A percentile compares a stretch with the other conserved stretches of the same genome.
These are phyloP conservation scores for Fusarium miscanthi DNA, from an alignment of 2,329 filamentous ascomycete species.

Conservation along the genomic window DNA sequence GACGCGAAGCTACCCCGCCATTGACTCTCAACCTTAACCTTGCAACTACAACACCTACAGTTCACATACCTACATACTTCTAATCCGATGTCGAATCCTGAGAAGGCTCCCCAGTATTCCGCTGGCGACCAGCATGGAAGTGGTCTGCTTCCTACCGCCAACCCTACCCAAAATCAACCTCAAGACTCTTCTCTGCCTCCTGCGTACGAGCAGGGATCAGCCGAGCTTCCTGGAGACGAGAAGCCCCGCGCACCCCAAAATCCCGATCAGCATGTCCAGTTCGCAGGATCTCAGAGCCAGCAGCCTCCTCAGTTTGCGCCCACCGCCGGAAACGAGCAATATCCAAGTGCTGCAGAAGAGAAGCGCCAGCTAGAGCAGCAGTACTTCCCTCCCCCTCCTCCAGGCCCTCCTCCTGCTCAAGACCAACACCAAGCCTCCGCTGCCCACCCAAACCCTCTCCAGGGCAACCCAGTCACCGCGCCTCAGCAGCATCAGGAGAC, in stretches of 20 bases:
- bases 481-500: slow-evolving; percentile 17
- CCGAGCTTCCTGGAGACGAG: slow-evolving; percentile 32
- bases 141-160: slow-evolving; percentile 23
- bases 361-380: slow-evolving; percentile 33
- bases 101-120: slow-evolving; percentile 35
- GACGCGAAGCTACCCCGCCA: slow-evolving; percentile 36
- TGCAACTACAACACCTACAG: slow-evolving; percentile 11
- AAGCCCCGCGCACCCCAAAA: neutral
- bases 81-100: slow-evolving; percentile 35
- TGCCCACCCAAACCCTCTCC: slow-evolving; percentile 36
- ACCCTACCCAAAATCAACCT: slow-evolving; percentile 31
- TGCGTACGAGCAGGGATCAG: slow-evolving; percentile 24
- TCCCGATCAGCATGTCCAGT: neutral
- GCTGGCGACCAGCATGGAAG: slow-evolving; percentile 29
- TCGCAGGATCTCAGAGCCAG: neutral
- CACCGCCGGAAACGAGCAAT: slow-evolving; percentile 1
- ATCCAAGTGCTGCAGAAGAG: slow-evolving; percentile 19
- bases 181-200: slow-evolving; percentile 28
- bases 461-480: slow-evolving; percentile 28
- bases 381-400: slow-evolving; percentile 45
- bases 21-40: slow-evolving; percentile 14
- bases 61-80: neutral
- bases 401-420: slow-evolving; percentile 39
- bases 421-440: slow-evolving; percentile 30
- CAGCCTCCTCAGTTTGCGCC: slow-evolving; percentile 19